phyloP scores from a whole-genome alignment of 805 yeast species.

The Pichia phayaonensis region DNA sequence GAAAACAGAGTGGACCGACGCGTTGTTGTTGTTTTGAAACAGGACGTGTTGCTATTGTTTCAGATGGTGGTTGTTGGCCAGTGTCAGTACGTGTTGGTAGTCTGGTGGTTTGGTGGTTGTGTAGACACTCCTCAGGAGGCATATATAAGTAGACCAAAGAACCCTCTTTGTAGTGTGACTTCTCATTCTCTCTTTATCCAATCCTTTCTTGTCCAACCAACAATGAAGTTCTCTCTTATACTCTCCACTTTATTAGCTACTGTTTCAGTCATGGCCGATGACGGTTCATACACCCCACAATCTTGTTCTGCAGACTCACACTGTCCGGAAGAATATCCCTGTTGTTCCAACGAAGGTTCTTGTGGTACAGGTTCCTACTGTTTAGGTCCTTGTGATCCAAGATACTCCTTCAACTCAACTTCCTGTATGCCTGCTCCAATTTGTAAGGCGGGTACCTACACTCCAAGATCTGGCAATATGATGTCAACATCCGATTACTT shows the following conservation, averaged over 20 bases:
- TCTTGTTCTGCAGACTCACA: slow-evolving; percentile 44
- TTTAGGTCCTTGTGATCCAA: slow-evolving; percentile 83
- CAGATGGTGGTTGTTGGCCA: background rate
- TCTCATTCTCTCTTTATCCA: background rate
- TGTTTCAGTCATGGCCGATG: background rate
- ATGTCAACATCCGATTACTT: slow-evolving; percentile 27
- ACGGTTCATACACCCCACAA: slow-evolving; percentile 7
- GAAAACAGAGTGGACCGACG: no score
- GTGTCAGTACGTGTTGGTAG: no score
- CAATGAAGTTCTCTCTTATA: background rate
- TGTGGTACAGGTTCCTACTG: slow-evolving; percentile 43
- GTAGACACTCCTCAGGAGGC: no score
- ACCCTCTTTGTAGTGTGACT: background rate
- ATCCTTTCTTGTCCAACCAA: no score
- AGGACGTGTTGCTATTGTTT: background rate
- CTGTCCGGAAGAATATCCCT: slow-evolving; percentile 78
- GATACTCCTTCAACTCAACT: slow-evolving; percentile 50
- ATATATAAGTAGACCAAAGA: background rate
- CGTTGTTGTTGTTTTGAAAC: background rate
- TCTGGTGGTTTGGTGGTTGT: background rate
- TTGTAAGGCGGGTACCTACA: slow-evolving; percentile 43
- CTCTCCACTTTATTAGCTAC: background rate
- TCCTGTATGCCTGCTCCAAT: slow-evolving; percentile 87
- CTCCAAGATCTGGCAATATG: slow-evolving; percentile 31
- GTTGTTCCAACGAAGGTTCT: slow-evolving; percentile 72